These are phyloP conservation scores for Chimonanthus praecox DNA, from an alignment of 164 flowering plant species.

Conservation along the genomic window DNA sequence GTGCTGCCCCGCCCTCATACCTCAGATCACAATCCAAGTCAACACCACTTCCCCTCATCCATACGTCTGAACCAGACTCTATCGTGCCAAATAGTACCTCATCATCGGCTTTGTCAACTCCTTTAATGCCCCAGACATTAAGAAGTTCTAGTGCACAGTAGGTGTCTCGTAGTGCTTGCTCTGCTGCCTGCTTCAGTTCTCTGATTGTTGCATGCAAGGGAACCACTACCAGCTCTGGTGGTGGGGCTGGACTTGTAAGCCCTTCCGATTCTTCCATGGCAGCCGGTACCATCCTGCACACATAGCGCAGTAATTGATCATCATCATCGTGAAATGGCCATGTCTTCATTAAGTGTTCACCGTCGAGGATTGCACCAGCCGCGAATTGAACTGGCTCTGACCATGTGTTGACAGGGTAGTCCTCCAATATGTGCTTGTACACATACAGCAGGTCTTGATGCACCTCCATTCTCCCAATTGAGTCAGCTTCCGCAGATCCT, in stretches of 20 bases:
- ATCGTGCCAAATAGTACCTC: constrained; percentile 49
- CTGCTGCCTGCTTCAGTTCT: constrained; percentile 51
- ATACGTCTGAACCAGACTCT: constrained; percentile 48
- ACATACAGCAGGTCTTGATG: constrained; percentile 41
- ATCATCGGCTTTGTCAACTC: constrained; percentile 21
- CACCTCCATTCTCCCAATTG: constrained; percentile 23
- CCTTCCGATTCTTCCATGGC: constrained; percentile 13
- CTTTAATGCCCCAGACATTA: constrained; percentile 39
- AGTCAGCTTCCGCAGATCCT: neutral
- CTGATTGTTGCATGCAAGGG: constrained; percentile 58
- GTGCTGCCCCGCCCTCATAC: constrained; percentile 40
- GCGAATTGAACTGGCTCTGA: constrained; percentile 27
- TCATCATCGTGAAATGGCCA: constrained; percentile 63
- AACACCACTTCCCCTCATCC: constrained; percentile 50
- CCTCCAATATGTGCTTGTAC: constrained; percentile 39
- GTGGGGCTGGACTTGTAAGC: constrained; percentile 12
- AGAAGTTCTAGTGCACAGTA: constrained; percentile 46
- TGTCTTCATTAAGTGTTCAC: constrained; percentile 68
- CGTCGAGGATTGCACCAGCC: constrained; percentile 38
- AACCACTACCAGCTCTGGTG: constrained; percentile 51
- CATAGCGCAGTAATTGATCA: constrained; percentile 48
- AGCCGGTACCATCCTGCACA: constrained; percentile 22
- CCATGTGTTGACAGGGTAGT: constrained; percentile 29
- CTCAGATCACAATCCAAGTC: constrained; percentile 26
- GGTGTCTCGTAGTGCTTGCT: constrained; percentile 63